Percentiles rank a stretch among this genome's conserved stretches.
These are phyloP conservation scores for Saccharomyces mikatae DNA, from an alignment of 805 yeast species.

Conservation along the genomic window DNA sequence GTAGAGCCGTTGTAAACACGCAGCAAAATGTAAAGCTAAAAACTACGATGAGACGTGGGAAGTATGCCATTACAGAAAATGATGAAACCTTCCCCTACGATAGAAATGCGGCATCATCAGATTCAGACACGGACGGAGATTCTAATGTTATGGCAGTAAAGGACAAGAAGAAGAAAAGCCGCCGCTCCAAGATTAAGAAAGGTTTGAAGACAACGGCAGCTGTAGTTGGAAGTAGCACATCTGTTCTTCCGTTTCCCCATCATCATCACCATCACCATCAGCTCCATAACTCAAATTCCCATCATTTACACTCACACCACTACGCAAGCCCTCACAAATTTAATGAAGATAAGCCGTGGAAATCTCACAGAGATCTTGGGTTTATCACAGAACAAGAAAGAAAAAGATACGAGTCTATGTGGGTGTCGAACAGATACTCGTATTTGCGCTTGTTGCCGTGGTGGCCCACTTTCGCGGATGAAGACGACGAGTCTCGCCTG, in stretches of 20 bases:
- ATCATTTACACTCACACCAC: not conserved
- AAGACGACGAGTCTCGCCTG: conserved; percentile 2
- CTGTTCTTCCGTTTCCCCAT: conserved; percentile 3
- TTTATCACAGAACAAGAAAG: conserved; percentile 56
- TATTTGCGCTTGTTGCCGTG: conserved; percentile 38
- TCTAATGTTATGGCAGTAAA: conserved; percentile 6
- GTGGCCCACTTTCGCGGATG: conserved; percentile 20
- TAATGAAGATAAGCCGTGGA: conserved; percentile 92
- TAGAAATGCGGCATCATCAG: not conserved
- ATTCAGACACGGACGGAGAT: conserved; percentile 9
- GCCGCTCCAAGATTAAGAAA: conserved; percentile 7
- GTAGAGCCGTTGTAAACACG: conserved; percentile 2
- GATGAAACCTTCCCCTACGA: not conserved
- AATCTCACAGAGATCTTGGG: conserved; percentile 59
- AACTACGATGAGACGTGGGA: not conserved
- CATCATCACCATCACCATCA: conserved; percentile 8
- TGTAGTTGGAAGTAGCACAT: conserved; percentile 5
- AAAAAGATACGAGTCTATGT: conserved; percentile 85
- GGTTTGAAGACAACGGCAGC: conserved; percentile 12
- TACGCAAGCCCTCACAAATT: conserved; percentile 32
- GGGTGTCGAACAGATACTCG: conserved; percentile 80
- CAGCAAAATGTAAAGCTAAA: not conserved
- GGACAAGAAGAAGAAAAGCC: conserved; percentile 6
- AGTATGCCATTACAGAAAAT: not conserved
- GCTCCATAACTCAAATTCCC: conserved; percentile 2